Conservation (phyloP, 768 basidiomycete genomes). For the Leccinellum luteum region DNA sequence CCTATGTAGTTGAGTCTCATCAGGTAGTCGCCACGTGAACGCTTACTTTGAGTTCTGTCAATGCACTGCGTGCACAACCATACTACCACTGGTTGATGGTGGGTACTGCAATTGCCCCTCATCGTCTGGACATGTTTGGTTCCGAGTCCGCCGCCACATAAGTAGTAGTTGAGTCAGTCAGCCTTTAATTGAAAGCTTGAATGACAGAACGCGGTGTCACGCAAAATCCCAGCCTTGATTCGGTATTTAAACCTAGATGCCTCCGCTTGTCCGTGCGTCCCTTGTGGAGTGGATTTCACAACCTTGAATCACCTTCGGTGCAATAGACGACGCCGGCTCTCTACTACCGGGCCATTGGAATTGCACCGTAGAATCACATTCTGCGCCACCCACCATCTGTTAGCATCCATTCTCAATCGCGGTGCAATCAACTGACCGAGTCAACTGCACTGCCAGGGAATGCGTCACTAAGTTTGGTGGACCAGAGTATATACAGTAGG, state of each 20-base stretch:
- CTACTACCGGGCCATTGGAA: neutral
- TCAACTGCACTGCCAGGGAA: neutral
- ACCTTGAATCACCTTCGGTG: neutral
- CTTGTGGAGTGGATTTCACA: neutral
- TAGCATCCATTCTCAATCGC: neutral
- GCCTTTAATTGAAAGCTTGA: neutral
- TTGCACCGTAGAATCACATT: neutral
- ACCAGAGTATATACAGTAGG: neutral
- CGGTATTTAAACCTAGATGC: no score
- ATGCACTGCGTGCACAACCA: neutral
- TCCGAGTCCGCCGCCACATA: neutral
- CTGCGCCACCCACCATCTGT: neutral
- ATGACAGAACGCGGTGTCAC: neutral
- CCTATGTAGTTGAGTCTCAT: neutral
- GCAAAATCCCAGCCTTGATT: neutral
- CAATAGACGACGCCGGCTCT: neutral
- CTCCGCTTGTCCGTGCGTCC: neutral
- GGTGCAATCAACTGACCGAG: neutral
- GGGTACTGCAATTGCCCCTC: neutral
- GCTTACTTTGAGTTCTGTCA: neutral
- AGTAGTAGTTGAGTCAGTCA: neutral
- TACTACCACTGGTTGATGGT: neutral
- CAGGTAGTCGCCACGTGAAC: neutral
- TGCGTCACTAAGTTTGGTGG: neutral
- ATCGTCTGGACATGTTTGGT: neutral